Base-by-base conservation (phyloP, 495 filamentous ascomycete species). In the Penicillium angulare region DNA sequence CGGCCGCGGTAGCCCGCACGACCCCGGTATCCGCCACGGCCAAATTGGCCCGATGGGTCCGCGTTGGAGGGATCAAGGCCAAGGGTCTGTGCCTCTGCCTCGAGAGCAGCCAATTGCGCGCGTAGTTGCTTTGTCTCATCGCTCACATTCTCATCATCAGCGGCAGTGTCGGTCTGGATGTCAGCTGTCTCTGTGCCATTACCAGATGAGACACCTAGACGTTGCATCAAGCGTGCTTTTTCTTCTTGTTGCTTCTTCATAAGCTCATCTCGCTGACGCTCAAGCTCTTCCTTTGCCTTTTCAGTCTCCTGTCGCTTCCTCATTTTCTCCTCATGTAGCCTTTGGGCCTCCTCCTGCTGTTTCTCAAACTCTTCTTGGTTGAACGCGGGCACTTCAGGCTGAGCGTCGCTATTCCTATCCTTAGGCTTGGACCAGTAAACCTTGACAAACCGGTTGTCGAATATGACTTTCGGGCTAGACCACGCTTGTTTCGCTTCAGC, bases 401-500 rank as follows among this genome's bases (percentile, higher is more conserved):
- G 64, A 29, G 56, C 64, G 43, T 45, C 64, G 23, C 59, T 61
- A 31, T 68, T 71, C 32, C 53, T 61, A 16, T 76, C 70, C 5
- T 69, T 62, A 26, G 59, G 55, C 2, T 84, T 82, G 0, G 88
- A 80, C 93, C 93, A 98, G 60, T 91, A 98, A 5, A 98, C 90
- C 64, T 96, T 98, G 36, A 98, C 93, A 59, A 98, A 98, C 16
- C 93, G 80, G 55, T 98, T 98, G 53, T 96, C 90, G 59, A 98
- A 98, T 42, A 98, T 90, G 40, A 89, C 88, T 62, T 95, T 95
- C 0, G 93, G 93, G 33, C 90, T 96, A 13, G 85, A 83, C 71
- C 90, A 97, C 2, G 93, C 93, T 15, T 83, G 79, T 54, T 86
- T 84, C 13, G 93, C 93, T 34, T 85, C 74, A 10, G 76, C 77